Evolutionary conservation across 768 basidiomycete species (phyloP), one percentile per base, ranked within the genome.

Genomic region (Amanita inopinata): DNA sequence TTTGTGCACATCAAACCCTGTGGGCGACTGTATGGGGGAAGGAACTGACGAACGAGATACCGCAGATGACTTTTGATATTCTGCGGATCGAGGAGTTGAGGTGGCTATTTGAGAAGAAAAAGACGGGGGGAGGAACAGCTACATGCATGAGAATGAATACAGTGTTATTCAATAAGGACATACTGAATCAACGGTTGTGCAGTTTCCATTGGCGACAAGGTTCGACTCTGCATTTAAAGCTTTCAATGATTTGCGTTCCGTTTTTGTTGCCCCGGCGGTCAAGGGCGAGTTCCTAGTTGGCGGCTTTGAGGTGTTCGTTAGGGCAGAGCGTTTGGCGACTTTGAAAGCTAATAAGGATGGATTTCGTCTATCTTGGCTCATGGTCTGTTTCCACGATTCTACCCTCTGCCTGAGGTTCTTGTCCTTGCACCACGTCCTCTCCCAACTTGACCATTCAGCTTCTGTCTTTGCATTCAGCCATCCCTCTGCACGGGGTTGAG

Each of bases 91-190:
- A 52, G 76, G 77, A 3, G 76, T 79, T 2, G 77, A 80, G 19
- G 74, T 77, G 23, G 59, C 52, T 15, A 79, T 54, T 44, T 74
- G 60, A 8, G 68, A 61, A 22, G 73, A 70, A 49, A 78, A 78
- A 5, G 76, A 78, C 3, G 75, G 76, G 1, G 74, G 74, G 14
- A 73, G 55, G 45, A 68, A 74, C n/a, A 61, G 58, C 73, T 67
- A 47, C 15, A 20, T 17, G 27, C 10, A 6, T 44, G n/a, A 44
- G 43, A 36, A 22, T 8, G 15, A 33, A 28, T 37, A 30, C 24
- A 12, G 30, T 6, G 6, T 14, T 4, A 17, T 28, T 2, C 35
- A 22, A 17, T 20, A 7, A 14, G 10, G 17, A 33, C 42, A 28
- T 43, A 43, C 42, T n/a, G 24, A 36, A 3, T 43, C 33, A 11